Percentiles rank a stretch among this genome's conserved stretches.
These are phyloP conservation scores for Paramyrothecium sp. DNA, from an alignment of 2,329 filamentous ascomycete species.

Conservation along the genomic window DNA sequence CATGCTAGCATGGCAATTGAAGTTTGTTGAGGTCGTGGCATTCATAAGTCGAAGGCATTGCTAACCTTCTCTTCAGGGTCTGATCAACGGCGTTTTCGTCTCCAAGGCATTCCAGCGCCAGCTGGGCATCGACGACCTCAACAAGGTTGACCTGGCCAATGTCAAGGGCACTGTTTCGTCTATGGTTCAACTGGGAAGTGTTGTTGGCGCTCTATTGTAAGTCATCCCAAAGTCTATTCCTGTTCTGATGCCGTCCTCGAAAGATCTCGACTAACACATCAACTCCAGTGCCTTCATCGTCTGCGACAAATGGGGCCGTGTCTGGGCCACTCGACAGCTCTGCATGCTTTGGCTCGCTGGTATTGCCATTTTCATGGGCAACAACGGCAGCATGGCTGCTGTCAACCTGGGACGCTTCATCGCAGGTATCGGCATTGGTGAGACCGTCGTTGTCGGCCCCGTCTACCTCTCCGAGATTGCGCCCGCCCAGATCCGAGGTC, in stretches of 20 bases:
- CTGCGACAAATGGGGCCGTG: conserved; percentile 47
- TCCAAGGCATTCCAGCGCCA: conserved; percentile 54
- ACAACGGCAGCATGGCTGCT: conserved; percentile 38
- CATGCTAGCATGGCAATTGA: too few species aligned
- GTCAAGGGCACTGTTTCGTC: conserved; percentile 66
- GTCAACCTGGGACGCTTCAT: conserved; percentile 57
- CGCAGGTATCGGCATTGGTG: conserved; percentile 52
- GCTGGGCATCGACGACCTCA: conserved; percentile 49
- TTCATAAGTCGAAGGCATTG: too few species aligned
- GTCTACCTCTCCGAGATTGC: conserved; percentile 66
- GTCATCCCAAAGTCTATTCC: background rate
- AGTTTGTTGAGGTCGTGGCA: too few species aligned
- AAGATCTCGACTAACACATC: background rate
- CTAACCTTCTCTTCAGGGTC: conserved; percentile 41
- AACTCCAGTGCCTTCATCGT: conserved; percentile 42
- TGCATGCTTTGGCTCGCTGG: conserved; percentile 47
- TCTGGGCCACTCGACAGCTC: conserved; percentile 49
- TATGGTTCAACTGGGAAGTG: conserved; percentile 70
- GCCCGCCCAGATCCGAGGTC: conserved; percentile 60
- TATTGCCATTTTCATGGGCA: conserved; percentile 46
- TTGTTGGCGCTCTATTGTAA: conserved; percentile 55
- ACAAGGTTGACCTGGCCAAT: conserved; percentile 49
- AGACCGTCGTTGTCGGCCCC: conserved; percentile 57
- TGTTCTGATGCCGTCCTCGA: background rate
- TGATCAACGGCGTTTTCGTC: conserved; percentile 63